These are phyloP conservation scores for Yarrowia sp. DNA, from an alignment of 805 yeast genomes.

Conservation along the genomic window DNA sequence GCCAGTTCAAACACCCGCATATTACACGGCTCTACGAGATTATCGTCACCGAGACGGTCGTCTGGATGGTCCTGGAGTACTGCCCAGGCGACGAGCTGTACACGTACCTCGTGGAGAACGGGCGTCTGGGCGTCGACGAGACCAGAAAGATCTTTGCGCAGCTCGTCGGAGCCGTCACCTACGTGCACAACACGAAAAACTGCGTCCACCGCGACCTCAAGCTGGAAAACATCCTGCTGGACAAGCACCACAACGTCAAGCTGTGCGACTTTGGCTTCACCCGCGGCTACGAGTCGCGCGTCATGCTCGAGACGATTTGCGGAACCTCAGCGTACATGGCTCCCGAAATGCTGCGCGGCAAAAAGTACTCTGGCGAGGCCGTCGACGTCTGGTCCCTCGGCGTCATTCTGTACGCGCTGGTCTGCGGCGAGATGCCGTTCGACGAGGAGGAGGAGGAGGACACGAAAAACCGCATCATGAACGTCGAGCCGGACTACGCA, in stretches of 20 bases:
- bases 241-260: constrained; percentile 76
- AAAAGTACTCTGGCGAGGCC: constrained; percentile 70
- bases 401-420: constrained; percentile 76
- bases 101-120: constrained; percentile 37
- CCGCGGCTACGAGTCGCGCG: constrained; percentile 61
- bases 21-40: constrained; percentile 84
- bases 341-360: constrained; percentile 74
- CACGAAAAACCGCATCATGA: constrained; percentile 54
- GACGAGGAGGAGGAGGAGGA: constrained; percentile 71
- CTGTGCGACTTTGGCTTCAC: constrained; percentile 94
- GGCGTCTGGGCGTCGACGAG: constrained; percentile 34
- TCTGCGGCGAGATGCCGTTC: constrained; percentile 88
- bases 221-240: constrained; percentile 74
- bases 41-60: constrained; percentile 70
- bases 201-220: constrained; percentile 80
- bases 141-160: constrained; percentile 36
- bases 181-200: constrained; percentile 66
- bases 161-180: constrained; percentile 59
- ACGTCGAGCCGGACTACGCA: constrained; percentile 40
- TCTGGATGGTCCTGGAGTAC: constrained; percentile 88
- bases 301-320: constrained; percentile 74
- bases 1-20: constrained; percentile 78
- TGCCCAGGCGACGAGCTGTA: constrained; percentile 57
- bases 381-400: constrained; percentile 94
- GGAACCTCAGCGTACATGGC: constrained; percentile 98